Evolutionary conservation across 2,329 filamentous ascomycete species (phyloP).

Genomic region (Juglanconis oblonga): DNA sequence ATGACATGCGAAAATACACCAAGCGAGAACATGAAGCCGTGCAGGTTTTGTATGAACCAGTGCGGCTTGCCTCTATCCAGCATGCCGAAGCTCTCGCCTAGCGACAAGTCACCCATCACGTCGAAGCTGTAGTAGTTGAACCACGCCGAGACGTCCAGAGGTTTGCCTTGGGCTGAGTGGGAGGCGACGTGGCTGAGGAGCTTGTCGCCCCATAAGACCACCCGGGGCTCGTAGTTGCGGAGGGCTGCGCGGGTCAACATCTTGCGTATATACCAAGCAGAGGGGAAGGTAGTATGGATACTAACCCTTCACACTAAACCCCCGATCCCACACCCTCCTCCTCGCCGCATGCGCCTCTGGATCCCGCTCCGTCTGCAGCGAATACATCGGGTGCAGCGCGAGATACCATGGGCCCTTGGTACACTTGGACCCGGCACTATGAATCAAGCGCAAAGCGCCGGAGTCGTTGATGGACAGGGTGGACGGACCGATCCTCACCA

Average conservation of each 20-base stretch:
- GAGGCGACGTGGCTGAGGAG: slow-evolving; percentile 24
- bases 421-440: neutral
- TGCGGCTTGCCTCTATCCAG: slow-evolving; percentile 7
- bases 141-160: slow-evolving; percentile 29
- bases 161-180: slow-evolving; percentile 15
- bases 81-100: slow-evolving; percentile 14
- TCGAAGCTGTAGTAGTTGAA: slow-evolving; percentile 30
- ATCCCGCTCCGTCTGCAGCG: neutral
- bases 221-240: slow-evolving; percentile 28
- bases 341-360: neutral
- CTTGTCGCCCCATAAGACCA: slow-evolving; percentile 23
- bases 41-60: slow-evolving; percentile 2
- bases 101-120: slow-evolving; percentile 14
- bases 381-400: neutral
- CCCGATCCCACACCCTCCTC: slow-evolving; percentile 9
- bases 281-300: neutral
- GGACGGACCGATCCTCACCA: slow-evolving; percentile 11
- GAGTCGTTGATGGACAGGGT: slow-evolving; percentile 10
- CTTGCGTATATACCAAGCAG: too few relatives aligned
- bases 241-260: slow-evolving; percentile 12
- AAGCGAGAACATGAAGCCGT: slow-evolving; percentile 12
- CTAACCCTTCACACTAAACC: slow-evolving; percentile 9
- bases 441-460: slow-evolving; percentile 1
- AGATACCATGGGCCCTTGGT: slow-evolving; percentile 8
- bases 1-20: slow-evolving; percentile 6